A percentile compares a stretch with the other conserved stretches of the same genome.
These are phyloP conservation scores for Penstemon davidsonii DNA, from an alignment of 257 asterid genomes.

Conservation along the genomic window DNA sequence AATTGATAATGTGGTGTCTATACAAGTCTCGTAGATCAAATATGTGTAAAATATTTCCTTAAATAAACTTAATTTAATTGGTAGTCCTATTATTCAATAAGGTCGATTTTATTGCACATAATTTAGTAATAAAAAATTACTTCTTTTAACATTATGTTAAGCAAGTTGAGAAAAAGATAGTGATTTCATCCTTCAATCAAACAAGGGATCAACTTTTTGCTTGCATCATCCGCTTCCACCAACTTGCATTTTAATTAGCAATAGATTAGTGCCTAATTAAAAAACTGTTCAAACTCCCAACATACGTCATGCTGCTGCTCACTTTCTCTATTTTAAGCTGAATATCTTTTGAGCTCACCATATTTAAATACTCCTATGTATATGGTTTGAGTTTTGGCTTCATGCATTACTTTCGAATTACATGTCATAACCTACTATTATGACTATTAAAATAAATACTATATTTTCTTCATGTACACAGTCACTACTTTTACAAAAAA, in stretches of 20 bases:
- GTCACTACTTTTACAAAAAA: too few species aligned
- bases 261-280: background rate
- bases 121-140: too few species aligned
- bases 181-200: background rate
- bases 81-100: too few species aligned
- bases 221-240: slow-evolving; percentile 2
- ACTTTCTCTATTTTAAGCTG: background rate
- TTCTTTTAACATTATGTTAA: too few species aligned
- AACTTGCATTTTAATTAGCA: background rate
- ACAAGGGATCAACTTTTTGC: slow-evolving; percentile 8
- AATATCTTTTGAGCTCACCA: background rate
- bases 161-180: background rate
- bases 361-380: background rate
- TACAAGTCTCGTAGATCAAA: too few species aligned
- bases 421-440: background rate
- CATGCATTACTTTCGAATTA: background rate
- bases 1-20: background rate
- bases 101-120: too few species aligned
- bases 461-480: too few species aligned
- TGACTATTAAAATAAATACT: too few species aligned
- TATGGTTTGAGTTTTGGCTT: background rate
- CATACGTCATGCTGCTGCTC: slow-evolving; percentile 21
- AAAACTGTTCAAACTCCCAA: slow-evolving; percentile 12
- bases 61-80: too few species aligned
- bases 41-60: too few species aligned